These are phyloP conservation scores for Zizania palustris DNA, from an alignment of 202 grass and related monocot species.

Conservation along the genomic window DNA sequence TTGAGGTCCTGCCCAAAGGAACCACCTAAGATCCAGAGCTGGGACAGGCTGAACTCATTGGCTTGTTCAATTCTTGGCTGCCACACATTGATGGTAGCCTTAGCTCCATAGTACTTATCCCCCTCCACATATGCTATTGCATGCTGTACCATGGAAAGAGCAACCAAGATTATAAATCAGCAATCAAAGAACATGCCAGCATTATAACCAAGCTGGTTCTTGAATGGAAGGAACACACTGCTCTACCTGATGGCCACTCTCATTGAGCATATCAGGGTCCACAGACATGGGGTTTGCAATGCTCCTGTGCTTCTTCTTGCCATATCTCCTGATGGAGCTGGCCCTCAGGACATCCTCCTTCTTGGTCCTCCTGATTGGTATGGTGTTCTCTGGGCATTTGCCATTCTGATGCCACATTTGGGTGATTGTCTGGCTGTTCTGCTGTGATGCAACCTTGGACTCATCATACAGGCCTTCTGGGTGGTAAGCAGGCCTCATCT, in stretches of 20 bases:
- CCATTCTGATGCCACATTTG: slow-evolving; percentile 80
- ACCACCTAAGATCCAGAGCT: slow-evolving; percentile 86
- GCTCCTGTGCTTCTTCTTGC: slow-evolving; percentile 62
- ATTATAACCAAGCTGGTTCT: not conserved
- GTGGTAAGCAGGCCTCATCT: slow-evolving; percentile 84
- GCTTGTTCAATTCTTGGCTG: slow-evolving; percentile 77
- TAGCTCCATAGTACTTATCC: slow-evolving; percentile 83
- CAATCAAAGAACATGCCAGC: slow-evolving; percentile 5
- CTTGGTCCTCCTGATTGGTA: slow-evolving; percentile 76
- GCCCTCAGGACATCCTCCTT: slow-evolving; percentile 70
- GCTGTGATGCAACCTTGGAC: slow-evolving; percentile 51
- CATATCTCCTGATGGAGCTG: slow-evolving; percentile 65
- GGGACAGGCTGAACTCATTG: slow-evolving; percentile 92
- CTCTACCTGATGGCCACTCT: slow-evolving; percentile 75
- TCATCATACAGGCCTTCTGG: slow-evolving; percentile 71
- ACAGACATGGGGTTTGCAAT: slow-evolving; percentile 61
- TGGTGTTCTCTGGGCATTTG: slow-evolving; percentile 64
- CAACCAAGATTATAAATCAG: slow-evolving; percentile 16
- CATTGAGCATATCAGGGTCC: slow-evolving; percentile 65
- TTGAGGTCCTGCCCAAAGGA: slow-evolving; percentile 91
- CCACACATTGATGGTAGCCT: slow-evolving; percentile 95
- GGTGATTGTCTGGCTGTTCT: slow-evolving; percentile 42
- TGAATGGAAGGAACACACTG: slow-evolving; percentile 15
- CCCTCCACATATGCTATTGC: slow-evolving; percentile 92
- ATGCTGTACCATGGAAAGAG: slow-evolving; percentile 53